phyloP scores from a whole-genome alignment of 495 filamentous ascomycete genomes.

The Lentithecium fluviatile region DNA sequence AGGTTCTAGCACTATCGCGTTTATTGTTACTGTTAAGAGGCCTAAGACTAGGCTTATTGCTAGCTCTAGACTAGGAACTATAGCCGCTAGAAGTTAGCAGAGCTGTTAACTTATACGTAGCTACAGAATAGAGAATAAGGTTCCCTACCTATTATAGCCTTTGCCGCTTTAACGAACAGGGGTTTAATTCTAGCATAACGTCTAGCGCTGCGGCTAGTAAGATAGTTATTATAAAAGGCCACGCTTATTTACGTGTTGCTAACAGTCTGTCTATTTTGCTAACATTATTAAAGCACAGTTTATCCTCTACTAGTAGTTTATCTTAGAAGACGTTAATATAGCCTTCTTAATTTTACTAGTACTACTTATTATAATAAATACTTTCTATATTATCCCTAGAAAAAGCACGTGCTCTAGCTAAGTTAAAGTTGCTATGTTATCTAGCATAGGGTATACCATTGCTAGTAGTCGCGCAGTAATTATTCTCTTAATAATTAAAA shows the following conservation, averaged over 20 bases:
- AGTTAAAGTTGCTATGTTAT: slow-evolving; percentile 2
- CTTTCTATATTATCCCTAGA: too few species aligned
- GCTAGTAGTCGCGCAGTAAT: slow-evolving; percentile 4
- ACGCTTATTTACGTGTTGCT: slow-evolving; percentile 11
- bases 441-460: neutral
- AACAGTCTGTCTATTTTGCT: neutral
- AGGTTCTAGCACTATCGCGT: slow-evolving; percentile 2
- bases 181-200: slow-evolving; percentile 8
- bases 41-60: slow-evolving; percentile 11
- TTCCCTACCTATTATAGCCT: slow-evolving; percentile 9
- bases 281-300: slow-evolving; percentile 4
- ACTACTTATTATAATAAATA: too few species aligned
- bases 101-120: slow-evolving; percentile 3
- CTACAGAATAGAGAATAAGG: slow-evolving; percentile 11
- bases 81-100: slow-evolving; percentile 4
- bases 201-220: slow-evolving; percentile 5
- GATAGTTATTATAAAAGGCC: neutral
- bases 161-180: slow-evolving; percentile 6
- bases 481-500: slow-evolving; percentile 9
- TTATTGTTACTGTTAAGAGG: slow-evolving; percentile 10
- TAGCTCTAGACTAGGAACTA: slow-evolving; percentile 12
- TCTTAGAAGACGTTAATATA: neutral
- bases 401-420: neutral
- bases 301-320: slow-evolving; percentile 5
- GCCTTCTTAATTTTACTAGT: too few species aligned